These are phyloP conservation scores for Psophocarpus tetragonolobus DNA, from an alignment of 306 rosid species.

Conservation along the genomic window DNA sequence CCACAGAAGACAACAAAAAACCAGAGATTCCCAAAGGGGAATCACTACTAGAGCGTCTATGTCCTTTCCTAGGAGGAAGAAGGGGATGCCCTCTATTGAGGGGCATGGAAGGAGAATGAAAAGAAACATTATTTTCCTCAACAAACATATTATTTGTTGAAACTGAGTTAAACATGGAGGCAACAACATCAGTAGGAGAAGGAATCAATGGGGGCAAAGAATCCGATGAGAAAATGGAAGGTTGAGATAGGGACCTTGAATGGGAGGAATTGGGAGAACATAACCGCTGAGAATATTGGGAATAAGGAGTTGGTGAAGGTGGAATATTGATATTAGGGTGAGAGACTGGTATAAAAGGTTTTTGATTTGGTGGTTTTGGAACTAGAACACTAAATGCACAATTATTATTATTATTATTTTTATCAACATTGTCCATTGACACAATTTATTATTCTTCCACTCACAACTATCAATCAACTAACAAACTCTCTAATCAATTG, in stretches of 20 bases:
- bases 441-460: not conserved
- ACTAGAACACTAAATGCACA: slow-evolving; percentile 36
- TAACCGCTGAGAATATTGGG: slow-evolving; percentile 41
- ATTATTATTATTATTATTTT: slow-evolving; percentile 18
- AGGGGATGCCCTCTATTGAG: slow-evolving; percentile 25
- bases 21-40: slow-evolving; percentile 57
- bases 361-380: slow-evolving; percentile 33
- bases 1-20: slow-evolving; percentile 50
- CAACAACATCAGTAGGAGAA: slow-evolving; percentile 15
- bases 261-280: slow-evolving; percentile 52
- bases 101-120: slow-evolving; percentile 46
- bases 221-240: slow-evolving; percentile 45
- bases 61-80: slow-evolving; percentile 67
- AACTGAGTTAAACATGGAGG: slow-evolving; percentile 43
- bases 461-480: not conserved
- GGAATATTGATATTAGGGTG: slow-evolving; percentile 49
- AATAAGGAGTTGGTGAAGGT: slow-evolving; percentile 30
- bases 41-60: slow-evolving; percentile 65
- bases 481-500: not conserved
- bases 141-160: slow-evolving; percentile 35
- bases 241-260: slow-evolving; percentile 60
- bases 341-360: slow-evolving; percentile 61
- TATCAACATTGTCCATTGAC: slow-evolving; percentile 55
- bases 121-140: slow-evolving; percentile 53
- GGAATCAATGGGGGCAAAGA: slow-evolving; percentile 63